A percentile compares a stretch with the other conserved stretches of the same genome.
Evolutionary conservation across 1,284 basidiomycete genomes (phyloP).

Genomic region (Heterobasidion annosum): DNA sequence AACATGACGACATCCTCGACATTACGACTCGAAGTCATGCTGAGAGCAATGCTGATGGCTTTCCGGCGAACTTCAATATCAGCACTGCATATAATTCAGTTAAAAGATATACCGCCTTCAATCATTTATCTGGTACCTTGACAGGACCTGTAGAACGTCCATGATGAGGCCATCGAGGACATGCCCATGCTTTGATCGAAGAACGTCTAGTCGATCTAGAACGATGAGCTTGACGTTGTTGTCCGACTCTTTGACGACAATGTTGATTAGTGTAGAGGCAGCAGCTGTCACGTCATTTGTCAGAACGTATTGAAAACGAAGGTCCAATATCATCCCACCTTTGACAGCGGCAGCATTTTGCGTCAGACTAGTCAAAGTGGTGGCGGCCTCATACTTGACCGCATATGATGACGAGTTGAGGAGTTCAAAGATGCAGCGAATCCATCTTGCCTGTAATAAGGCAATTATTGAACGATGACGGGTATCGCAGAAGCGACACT

Average conservation of each 20-base stretch:
- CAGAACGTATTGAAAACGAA: constrained; percentile 1
- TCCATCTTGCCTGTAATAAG: constrained; percentile 70
- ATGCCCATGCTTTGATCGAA: constrained; percentile 85
- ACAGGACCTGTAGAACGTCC: constrained; percentile 91
- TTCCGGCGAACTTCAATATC: constrained; percentile 97
- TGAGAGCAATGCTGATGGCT: constrained; percentile 84
- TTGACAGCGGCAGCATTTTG: constrained; percentile 96
- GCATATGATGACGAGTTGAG: constrained; percentile 87
- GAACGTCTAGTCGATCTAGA: constrained; percentile 81
- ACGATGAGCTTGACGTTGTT: constrained; percentile 99
- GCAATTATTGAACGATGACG: constrained; percentile 1
- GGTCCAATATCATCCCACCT: constrained; percentile 35
- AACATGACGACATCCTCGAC: constrained; percentile 97
- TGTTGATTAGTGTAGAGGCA: constrained; percentile 82
- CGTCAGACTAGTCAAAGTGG: constrained; percentile 89
- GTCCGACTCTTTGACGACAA: constrained; percentile 93
- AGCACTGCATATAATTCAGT: constrained; percentile 39
- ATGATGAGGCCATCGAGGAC: constrained; percentile 91
- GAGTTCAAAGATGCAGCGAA: constrained; percentile 93
- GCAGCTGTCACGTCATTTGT: constrained; percentile 53
- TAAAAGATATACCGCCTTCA: background rate
- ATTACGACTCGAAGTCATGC: constrained; percentile 91
- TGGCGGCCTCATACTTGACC: constrained; percentile 98
- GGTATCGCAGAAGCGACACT: constrained; percentile 18
- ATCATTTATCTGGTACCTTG: constrained; percentile 37